These are phyloP conservation scores for Sphaerulina musiva DNA, from an alignment of 2,329 filamentous ascomycete genomes.

Conservation along the genomic window DNA sequence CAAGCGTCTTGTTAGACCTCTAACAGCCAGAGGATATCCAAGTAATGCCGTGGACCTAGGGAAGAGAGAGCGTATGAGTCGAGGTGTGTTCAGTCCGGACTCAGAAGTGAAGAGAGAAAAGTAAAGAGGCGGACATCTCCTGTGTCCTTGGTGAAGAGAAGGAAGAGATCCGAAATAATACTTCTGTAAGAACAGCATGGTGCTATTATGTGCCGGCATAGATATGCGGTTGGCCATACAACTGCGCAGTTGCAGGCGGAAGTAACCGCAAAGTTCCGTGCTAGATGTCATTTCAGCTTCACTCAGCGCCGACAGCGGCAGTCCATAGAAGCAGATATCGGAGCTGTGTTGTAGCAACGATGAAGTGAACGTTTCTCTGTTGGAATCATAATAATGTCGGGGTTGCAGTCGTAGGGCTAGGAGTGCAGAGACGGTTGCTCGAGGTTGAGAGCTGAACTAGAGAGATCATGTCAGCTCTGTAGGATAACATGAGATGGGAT, in stretches of 20 bases:
- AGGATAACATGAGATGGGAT: too few species aligned
- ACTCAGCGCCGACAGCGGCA: background rate
- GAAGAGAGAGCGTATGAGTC: background rate
- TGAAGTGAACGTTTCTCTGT: too few species aligned
- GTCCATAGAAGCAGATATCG: background rate
- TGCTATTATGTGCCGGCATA: background rate
- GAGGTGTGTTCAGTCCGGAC: background rate
- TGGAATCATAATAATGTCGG: too few species aligned
- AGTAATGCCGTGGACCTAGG: background rate
- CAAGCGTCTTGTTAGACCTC: background rate
- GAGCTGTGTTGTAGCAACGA: background rate
- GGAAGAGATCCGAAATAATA: background rate
- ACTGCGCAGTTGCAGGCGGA: background rate
- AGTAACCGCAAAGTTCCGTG: background rate
- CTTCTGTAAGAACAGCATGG: background rate
- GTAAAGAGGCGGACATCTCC: background rate
- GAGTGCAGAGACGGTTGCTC: background rate
- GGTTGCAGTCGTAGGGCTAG: too few species aligned
- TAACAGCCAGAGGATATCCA: background rate
- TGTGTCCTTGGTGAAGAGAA: background rate
- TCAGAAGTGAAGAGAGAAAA: background rate
- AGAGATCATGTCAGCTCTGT: background rate
- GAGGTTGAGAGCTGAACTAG: background rate
- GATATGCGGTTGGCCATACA: background rate
- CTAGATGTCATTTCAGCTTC: background rate